Percentiles rank a stretch among this genome's conserved stretches.
Evolutionary conservation across 257 asterid species (phyloP).

Genomic region (Striga asiatica): DNA sequence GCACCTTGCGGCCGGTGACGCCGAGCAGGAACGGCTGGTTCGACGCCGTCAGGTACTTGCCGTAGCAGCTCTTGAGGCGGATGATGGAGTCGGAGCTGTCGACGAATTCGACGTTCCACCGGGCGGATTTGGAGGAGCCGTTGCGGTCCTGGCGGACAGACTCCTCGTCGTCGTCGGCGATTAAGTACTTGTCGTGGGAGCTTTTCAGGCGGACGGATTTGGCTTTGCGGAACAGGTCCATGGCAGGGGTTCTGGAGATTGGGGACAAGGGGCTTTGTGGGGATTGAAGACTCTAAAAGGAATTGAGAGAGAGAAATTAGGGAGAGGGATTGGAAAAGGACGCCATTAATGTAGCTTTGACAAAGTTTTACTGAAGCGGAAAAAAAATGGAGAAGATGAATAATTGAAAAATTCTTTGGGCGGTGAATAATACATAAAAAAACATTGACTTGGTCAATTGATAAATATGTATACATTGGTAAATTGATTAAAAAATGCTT

Average conservation of each 20-base stretch:
- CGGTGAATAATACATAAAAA: too few relatives aligned
- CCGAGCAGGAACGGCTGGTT: slow-evolving; percentile 59
- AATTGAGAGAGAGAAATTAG: not conserved
- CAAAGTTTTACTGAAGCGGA: too few relatives aligned
- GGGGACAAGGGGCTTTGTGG: slow-evolving; percentile 14
- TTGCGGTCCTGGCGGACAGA: slow-evolving; percentile 48
- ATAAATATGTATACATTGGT: too few relatives aligned
- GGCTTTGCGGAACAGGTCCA: slow-evolving; percentile 56
- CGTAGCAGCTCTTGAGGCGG: slow-evolving; percentile 56
- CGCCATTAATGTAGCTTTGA: too few relatives aligned
- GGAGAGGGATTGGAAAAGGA: not conserved
- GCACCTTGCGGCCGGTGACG: slow-evolving; percentile 69
- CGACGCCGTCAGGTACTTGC: slow-evolving; percentile 62
- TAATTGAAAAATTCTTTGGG: not conserved
- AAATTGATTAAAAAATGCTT: too few relatives aligned
- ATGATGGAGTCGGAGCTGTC: slow-evolving; percentile 24
- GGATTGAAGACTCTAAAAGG: not conserved
- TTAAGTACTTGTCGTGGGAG: slow-evolving; percentile 50
- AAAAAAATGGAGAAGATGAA: too few relatives aligned
- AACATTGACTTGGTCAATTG: too few relatives aligned
- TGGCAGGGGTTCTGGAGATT: slow-evolving; percentile 28
- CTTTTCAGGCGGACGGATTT: slow-evolving; percentile 53
- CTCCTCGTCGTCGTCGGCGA: slow-evolving; percentile 59
- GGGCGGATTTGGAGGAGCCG: slow-evolving; percentile 43
- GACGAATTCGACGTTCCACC: slow-evolving; percentile 56